Conservation (phyloP, 108 stramenopile genomes). For the Fistulifera solaris region DNA sequence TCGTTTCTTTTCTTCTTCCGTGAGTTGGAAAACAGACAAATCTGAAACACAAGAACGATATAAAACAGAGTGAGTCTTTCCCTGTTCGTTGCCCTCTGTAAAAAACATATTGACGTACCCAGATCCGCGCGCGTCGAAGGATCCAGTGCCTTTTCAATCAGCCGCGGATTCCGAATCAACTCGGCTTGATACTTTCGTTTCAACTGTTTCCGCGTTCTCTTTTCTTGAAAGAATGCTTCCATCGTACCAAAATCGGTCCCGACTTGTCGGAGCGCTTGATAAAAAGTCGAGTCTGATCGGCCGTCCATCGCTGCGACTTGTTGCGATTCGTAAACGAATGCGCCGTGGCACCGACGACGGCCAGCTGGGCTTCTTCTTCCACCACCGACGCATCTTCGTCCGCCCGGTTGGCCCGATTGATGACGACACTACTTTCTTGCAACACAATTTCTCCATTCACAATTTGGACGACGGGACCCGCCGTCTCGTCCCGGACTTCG, state of each 20-base stretch:
- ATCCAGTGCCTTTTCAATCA: constrained; percentile 73
- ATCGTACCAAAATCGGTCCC: constrained; percentile 75
- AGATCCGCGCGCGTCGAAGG: constrained; percentile 27
- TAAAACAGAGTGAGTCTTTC: background rate
- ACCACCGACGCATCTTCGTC: constrained; percentile 27
- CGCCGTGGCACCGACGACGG: constrained; percentile 38
- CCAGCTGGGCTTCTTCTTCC: constrained; percentile 43
- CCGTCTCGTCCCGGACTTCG: background rate
- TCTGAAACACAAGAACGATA: constrained; percentile 15
- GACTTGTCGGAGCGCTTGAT: constrained; percentile 55
- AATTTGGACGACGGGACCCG: constrained; percentile 47
- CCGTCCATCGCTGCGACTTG: constrained; percentile 40
- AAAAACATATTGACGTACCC: constrained; percentile 16
- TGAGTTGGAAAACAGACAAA: constrained; percentile 21
- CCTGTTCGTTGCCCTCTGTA: background rate
- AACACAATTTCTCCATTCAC: constrained; percentile 64
- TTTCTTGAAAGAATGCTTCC: constrained; percentile 38
- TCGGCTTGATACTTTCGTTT: constrained; percentile 70
- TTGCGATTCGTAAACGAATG: constrained; percentile 32
- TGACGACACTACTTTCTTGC: constrained; percentile 44
- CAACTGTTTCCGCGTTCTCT: constrained; percentile 49
- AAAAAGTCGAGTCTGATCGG: constrained; percentile 61
- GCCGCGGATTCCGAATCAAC: constrained; percentile 38
- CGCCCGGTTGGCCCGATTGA: constrained; percentile 12
- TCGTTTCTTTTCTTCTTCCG: constrained; percentile 7